Evolutionary conservation across 495 filamentous ascomycete genomes (phyloP), one percentile per base, ranked within the genome.

Genomic region (Cairneyella variabilis): DNA sequence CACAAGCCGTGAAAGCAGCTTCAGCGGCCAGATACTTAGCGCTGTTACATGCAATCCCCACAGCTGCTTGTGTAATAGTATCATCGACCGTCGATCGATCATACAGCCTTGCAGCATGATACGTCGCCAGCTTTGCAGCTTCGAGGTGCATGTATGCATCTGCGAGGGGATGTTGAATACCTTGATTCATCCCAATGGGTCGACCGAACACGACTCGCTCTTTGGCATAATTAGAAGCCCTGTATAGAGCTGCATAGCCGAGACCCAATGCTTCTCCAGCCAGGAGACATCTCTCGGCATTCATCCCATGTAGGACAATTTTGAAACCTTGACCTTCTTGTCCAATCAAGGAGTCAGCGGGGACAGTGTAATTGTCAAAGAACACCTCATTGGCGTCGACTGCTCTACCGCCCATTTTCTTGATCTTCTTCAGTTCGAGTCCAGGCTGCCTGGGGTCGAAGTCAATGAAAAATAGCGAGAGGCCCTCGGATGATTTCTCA

Each of bases 301-400:
- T 92, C 88, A 92, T 88, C 20, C 88, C 88, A 65, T 90, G 87
- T 5, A 91, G 74, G 34, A 91, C 71, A 53, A 87, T 86, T 56
- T 83, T 82, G 74, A 90, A 91, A 3, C 88, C 88, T 50, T 86
- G 71, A 37, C 79, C 81, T 61, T 90, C 86, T 20, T 77, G 56
- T 2, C 87, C 88, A 38, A 91, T 83, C 3, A 88, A 68, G 0
- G 79, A 69, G 46, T 83, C 73, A 1, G 68, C 74, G 0, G 82
- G 76, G 9, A 90, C 78, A 3, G 60, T 51, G 64, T 88, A 92
- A 52, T 82, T 77, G 60, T 90, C 85, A 65, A 91, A 90, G 71
- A 90, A 92, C 1, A 91, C 83, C 66, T 91, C 85, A 62, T 91
- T 91, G 3, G 87, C 88, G 64, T 89, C 85, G n/a, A 91, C 77